Evolutionary conservation across 305 asterid genomes (phyloP), one percentile per base, ranked within the genome.

Genomic region (Fraxinus ornus): DNA sequence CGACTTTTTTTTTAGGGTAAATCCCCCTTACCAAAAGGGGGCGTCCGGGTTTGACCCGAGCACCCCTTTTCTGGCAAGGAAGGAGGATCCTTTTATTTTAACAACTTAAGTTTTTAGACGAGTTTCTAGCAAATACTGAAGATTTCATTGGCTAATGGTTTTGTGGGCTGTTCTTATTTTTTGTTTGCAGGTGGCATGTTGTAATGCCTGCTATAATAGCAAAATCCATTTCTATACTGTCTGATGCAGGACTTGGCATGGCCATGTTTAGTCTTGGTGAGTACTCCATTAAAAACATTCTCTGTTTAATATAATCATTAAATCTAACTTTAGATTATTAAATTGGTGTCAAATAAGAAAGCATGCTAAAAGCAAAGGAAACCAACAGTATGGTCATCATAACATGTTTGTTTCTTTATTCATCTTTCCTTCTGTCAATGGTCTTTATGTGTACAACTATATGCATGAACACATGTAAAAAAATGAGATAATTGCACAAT

Each of bases 211-310:
- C 90, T 62, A 89, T 92, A 24, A 84, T 92, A 85, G 91, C 92
- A 80, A 86, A 88, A 84, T 92, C 97, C 75, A 92, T 92, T 79
- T 89, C 97, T 2, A 92, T 92, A 80, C 92, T 92, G 82, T 92
- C 97, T 78, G 97, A 92, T 86, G 97, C 97, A 86, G 97, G 97
- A 7, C 94, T 92, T 81, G 97, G 97, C 82, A 92, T 92, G 97
- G 97, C 97, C 85, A 92, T 92, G 97, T 92, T 92, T 90, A 92
- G 97, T 78, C 91, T 92, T 22, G 97, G 97, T 92, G 82, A 86
- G 91, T 86, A 68, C 7, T 21, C 24, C 3, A 37, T 28, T n/a
- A 44, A 72, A 47, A 28, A 28, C 37, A 71, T 52, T 73, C 32
- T 57, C 71, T 77, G 80, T 47, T 44, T 77, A 52, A 76, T 47